A percentile compares a stretch with the other conserved stretches of the same genome.
phyloP scores from a whole-genome alignment of 225 moss, liverwort and hornwort genomes.

The Sphagnum contortum region DNA sequence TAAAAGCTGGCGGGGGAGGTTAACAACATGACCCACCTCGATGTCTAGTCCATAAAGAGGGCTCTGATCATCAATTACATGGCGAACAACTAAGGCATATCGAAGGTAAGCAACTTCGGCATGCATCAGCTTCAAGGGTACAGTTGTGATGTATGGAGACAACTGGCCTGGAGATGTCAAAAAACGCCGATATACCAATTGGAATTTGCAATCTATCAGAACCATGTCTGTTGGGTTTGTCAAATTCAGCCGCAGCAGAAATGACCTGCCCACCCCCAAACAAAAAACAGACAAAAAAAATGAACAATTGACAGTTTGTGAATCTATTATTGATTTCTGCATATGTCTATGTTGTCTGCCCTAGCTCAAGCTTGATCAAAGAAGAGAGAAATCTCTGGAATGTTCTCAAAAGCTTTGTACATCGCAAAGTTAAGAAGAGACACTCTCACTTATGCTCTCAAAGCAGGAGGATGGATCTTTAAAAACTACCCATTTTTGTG shows the following conservation, averaged over 20 bases:
- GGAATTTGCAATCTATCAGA: constrained; percentile 63
- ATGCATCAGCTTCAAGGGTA: constrained; percentile 33
- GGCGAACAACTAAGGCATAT: constrained; percentile 42
- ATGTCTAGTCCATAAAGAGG: constrained; percentile 45
- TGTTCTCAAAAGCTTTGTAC: too few species aligned
- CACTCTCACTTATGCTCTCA: too few species aligned
- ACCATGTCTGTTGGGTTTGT: constrained; percentile 40
- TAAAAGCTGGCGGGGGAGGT: too few species aligned
- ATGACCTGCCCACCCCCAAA: constrained; percentile 20
- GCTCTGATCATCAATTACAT: constrained; percentile 63
- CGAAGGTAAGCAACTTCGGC: constrained; percentile 42
- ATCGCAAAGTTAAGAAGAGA: too few species aligned
- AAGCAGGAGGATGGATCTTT: too few species aligned
- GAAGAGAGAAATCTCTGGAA: too few species aligned
- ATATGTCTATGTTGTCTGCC: not conserved
- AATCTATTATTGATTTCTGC: not conserved
- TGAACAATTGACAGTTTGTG: not conserved
- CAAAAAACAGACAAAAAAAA: not conserved
- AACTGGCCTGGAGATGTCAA: constrained; percentile 26
- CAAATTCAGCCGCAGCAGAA: constrained; percentile 47
- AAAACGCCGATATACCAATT: constrained; percentile 31
- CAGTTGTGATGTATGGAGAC: constrained; percentile 23
- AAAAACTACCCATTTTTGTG: too few species aligned
- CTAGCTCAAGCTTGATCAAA: too few species aligned
- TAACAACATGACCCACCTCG: constrained; percentile 22